Base-by-base conservation (phyloP, 257 asterid species). In the Capsicum chinense region DNA sequence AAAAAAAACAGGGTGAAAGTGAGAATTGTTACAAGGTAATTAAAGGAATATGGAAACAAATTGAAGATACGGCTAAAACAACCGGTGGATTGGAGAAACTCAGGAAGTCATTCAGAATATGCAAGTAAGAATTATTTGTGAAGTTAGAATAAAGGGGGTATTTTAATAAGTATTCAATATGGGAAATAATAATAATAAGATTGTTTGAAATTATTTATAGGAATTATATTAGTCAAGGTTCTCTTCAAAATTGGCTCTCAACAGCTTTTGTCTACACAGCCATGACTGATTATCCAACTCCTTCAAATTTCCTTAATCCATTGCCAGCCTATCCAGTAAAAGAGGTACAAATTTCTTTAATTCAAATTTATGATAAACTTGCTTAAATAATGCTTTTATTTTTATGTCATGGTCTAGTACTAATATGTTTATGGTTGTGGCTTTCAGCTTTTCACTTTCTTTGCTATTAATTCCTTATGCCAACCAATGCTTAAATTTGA, bases 271-370 rank as follows among this genome's bases (percentile, higher is more conserved):
- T 84, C 44, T 95, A 94, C 88, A 89, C 98, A 9, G 98, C 98
- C 84, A 95, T 95, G 99, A 94, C 98, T 19, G 99, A 95, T 88
- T 95, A 95, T 88, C 99, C 98, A 79, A 95, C 95, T 66, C 93
- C 95, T 47, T 70, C 93, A 54, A 92, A 92, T 87, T 95, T 95
- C 81, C 97, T 95, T 60, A 90, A 89, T 83, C 98, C 98, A n/a
- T 84, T 95, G 90, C 99, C 99, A 57, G 95, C 98, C 7, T 84
- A 86, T 87, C 99, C 99, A 7, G 86, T 95, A 83, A 93, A 93
- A 87, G 90, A 93, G 97, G 99, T 95, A 88, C 15, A 8, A 5
- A 39, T 39, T 5, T 47, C 37, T 74, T 54, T 21, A n/a, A 5
- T 73, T 16, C 57, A 44, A 6, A 44, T 47, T 47, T 69, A 5